phyloP scores from a whole-genome alignment of 164 flowering plant genomes.

The Vitis labrusca region DNA sequence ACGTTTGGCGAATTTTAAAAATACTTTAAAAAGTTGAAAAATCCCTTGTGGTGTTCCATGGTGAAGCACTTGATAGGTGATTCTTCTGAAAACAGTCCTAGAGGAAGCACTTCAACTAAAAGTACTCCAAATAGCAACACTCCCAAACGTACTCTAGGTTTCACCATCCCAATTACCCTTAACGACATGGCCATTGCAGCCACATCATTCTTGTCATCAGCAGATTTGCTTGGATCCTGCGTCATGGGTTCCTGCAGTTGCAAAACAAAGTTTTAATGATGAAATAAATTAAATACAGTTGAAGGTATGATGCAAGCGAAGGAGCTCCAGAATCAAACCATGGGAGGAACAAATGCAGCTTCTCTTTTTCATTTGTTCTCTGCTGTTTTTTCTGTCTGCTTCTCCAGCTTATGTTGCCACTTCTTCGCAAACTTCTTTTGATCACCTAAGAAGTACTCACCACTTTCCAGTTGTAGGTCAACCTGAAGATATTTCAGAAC shows the following conservation, averaged over 20 bases:
- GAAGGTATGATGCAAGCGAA: too few species aligned
- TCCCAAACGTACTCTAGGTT: too few species aligned
- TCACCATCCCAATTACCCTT: conserved; percentile 48
- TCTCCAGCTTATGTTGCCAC: conserved; percentile 86
- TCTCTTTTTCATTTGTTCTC: conserved; percentile 84
- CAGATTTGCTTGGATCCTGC: conserved; percentile 25
- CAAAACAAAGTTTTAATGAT: not conserved
- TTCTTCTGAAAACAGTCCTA: too few species aligned
- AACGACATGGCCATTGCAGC: conserved; percentile 55
- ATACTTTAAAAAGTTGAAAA: too few species aligned
- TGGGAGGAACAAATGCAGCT: conserved; percentile 78
- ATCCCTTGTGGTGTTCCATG: too few species aligned
- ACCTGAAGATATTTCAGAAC: conserved; percentile 35
- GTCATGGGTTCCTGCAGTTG: conserved; percentile 49
- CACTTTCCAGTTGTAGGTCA: conserved; percentile 80
- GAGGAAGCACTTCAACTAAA: too few species aligned
- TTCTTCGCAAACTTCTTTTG: conserved; percentile 69
- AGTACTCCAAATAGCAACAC: too few species aligned
- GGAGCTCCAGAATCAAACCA: conserved; percentile 38
- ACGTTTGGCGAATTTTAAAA: too few species aligned
- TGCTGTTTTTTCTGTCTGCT: conserved; percentile 81
- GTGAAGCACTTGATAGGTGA: too few species aligned
- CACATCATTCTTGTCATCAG: conserved; percentile 45
- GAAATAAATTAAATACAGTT: not conserved
- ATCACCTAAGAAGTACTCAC: conserved; percentile 85